phyloP scores from a whole-genome alignment of 2,329 filamentous ascomycete genomes.

The Fusarium sp. region DNA sequence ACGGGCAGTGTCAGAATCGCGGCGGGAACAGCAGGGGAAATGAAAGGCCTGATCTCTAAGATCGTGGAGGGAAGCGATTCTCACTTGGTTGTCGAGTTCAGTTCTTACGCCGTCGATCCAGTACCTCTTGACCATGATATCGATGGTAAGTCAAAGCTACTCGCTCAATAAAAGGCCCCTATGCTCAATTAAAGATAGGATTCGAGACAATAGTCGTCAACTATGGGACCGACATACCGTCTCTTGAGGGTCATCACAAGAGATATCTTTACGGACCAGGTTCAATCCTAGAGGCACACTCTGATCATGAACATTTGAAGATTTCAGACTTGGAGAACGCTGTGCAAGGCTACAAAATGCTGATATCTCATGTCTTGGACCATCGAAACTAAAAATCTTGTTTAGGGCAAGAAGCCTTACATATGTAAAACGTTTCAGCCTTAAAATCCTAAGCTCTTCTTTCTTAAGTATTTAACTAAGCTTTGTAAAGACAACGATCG shows the following conservation, averaged over 20 bases:
- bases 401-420: too few relatives aligned
- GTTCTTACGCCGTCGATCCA: not conserved
- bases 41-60: not conserved
- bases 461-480: too few relatives aligned
- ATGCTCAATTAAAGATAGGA: not conserved
- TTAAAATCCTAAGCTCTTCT: too few relatives aligned
- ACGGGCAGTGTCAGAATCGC: not conserved
- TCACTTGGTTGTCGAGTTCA: not conserved
- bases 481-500: too few relatives aligned
- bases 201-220: constrained; percentile 6
- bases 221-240: constrained; percentile 10
- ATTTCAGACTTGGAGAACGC: constrained; percentile 9
- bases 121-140: constrained; percentile 4
- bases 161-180: fast-evolving
- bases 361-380: not conserved
- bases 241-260: not conserved
- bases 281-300: constrained; percentile 12
- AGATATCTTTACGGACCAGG: constrained; percentile 14
- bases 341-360: not conserved
- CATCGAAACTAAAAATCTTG: not conserved
- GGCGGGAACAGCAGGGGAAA: not conserved
- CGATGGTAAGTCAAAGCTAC: not conserved
- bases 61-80: not conserved
- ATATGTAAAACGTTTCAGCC: too few relatives aligned
- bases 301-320: constrained; percentile 17